These are phyloP conservation scores for Sporothrix protearum DNA, from an alignment of 2,329 filamentous ascomycete genomes.

Conservation along the genomic window DNA sequence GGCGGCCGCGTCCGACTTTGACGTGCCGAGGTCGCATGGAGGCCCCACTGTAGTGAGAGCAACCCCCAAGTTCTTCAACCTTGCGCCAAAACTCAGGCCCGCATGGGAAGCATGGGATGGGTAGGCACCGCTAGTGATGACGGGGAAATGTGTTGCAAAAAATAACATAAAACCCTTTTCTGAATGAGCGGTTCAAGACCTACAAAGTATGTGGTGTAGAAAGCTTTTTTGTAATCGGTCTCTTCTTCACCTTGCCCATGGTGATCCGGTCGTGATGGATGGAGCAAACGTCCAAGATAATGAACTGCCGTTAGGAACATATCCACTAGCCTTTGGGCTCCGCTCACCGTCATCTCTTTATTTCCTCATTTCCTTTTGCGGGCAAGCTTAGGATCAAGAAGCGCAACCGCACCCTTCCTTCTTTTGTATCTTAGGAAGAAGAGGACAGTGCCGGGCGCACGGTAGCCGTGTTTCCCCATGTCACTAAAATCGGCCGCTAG, in stretches of 20 bases:
- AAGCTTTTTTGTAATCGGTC: background rate
- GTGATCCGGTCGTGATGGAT: background rate
- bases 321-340: background rate
- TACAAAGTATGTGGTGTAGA: background rate
- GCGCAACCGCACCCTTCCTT: background rate
- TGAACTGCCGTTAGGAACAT: background rate
- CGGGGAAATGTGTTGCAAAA: background rate
- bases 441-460: constrained; percentile 1
- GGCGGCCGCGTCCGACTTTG: background rate
- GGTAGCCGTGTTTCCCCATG: background rate
- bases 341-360: background rate
- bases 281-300: background rate
- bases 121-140: background rate
- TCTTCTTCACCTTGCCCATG: background rate
- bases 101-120: background rate
- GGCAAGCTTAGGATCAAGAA: constrained; percentile 12
- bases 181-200: background rate
- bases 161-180: background rate
- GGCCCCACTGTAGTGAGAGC: background rate
- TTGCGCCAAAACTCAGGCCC: background rate
- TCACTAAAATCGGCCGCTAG: constrained; percentile 8
- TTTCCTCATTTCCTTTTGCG: constrained; percentile 5
- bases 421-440: background rate
- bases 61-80: background rate
- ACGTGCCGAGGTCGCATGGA: background rate